These are phyloP conservation scores for Penicillium sp. DNA, from an alignment of 2,329 filamentous ascomycete species.

Conservation along the genomic window DNA sequence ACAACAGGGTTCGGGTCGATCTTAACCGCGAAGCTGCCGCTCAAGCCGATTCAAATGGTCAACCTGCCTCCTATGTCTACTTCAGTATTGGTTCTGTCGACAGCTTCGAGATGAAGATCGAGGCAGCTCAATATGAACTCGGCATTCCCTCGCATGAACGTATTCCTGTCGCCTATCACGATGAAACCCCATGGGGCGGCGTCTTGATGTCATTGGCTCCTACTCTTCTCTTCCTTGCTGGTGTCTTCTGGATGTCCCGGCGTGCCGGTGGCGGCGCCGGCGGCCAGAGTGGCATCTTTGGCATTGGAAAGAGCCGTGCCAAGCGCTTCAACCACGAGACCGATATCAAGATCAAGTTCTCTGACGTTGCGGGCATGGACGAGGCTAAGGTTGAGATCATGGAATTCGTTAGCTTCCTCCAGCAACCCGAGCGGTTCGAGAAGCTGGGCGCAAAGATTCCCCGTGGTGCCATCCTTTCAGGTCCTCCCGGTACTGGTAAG, in stretches of 20 bases:
- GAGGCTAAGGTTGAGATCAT: slow-evolving; percentile 98
- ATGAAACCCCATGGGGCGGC: slow-evolving; percentile 69
- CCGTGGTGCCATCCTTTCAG: slow-evolving; percentile 90
- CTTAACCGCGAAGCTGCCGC: slow-evolving; percentile 72
- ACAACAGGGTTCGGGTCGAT: slow-evolving; percentile 74
- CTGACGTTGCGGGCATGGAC: slow-evolving; percentile 95
- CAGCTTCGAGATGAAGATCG: slow-evolving; percentile 82
- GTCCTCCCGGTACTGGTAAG: slow-evolving; percentile 98
- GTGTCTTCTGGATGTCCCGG: slow-evolving; percentile 74
- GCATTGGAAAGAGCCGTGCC: slow-evolving; percentile 90
- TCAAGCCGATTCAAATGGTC: slow-evolving; percentile 66
- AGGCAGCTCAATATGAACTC: slow-evolving; percentile 82
- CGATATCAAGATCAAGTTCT: slow-evolving; percentile 93
- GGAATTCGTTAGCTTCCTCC: slow-evolving; percentile 97
- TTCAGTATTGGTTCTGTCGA: slow-evolving; percentile 96
- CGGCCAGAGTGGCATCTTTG: slow-evolving; percentile 77
- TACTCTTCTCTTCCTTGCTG: slow-evolving; percentile 78
- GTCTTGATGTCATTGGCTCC: slow-evolving; percentile 80
- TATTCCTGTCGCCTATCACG: slow-evolving; percentile 85
- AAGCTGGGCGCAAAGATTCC: slow-evolving; percentile 96
- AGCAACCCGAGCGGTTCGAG: slow-evolving; percentile 88
- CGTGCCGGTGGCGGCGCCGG: slow-evolving; percentile 68
- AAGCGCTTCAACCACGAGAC: slow-evolving; percentile 98
- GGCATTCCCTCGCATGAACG: slow-evolving; percentile 82
- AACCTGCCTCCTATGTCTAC: slow-evolving; percentile 75